Conservation (phyloP, 495 filamentous ascomycete species). For the Penicillium desertorum region DNA sequence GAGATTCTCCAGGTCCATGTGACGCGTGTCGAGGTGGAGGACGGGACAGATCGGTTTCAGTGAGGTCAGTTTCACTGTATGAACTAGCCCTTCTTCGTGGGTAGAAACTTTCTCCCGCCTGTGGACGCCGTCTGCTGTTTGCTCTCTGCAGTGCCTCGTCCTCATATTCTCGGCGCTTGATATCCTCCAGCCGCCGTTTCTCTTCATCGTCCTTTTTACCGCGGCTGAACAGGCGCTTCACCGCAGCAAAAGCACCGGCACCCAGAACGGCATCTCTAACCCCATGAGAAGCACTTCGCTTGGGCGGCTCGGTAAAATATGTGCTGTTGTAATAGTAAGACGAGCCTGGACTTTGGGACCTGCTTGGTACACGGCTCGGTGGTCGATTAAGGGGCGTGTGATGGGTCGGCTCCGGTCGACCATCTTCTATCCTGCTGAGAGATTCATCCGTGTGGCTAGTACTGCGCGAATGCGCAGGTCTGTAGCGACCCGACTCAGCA, state of each 20-base stretch:
- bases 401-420: constrained; percentile 40
- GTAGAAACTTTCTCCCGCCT: constrained; percentile 61
- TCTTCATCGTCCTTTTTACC: constrained; percentile 59
- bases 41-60: constrained; percentile 44
- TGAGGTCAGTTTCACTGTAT: constrained; percentile 43
- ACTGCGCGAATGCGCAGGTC: constrained; percentile 42
- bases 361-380: constrained; percentile 40
- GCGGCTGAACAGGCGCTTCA: constrained; percentile 64
- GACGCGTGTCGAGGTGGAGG: constrained; percentile 36
- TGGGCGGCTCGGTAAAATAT: constrained; percentile 40
- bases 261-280: constrained; percentile 60
- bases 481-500: constrained; percentile 52
- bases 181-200: constrained; percentile 60
- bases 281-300: constrained; percentile 45
- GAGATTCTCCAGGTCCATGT: constrained; percentile 33
- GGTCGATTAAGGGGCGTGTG: constrained; percentile 45
- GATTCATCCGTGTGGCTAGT: constrained; percentile 47
- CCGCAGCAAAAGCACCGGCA: constrained; percentile 63
- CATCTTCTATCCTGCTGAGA: constrained; percentile 45
- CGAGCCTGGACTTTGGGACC: constrained; percentile 44
- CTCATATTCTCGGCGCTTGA: constrained; percentile 56
- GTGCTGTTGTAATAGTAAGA: constrained; percentile 48
- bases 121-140: constrained; percentile 50
- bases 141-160: constrained; percentile 58
- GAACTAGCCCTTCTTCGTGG: constrained; percentile 52